Conservation (phyloP, 1,284 basidiomycete genomes). For the Boletellus deceptivus region DNA sequence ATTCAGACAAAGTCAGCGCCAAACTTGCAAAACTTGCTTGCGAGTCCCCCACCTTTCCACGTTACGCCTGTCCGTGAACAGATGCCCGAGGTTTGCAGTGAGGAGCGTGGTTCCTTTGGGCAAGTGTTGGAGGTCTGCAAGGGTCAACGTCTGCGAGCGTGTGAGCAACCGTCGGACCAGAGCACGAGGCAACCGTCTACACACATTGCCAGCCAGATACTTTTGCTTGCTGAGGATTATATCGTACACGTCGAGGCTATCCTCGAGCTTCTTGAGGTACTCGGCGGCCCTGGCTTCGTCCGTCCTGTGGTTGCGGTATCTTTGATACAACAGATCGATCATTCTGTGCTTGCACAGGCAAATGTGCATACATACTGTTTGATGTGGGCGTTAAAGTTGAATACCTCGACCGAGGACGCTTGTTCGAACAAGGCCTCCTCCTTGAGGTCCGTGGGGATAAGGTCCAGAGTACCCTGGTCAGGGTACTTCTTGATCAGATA, state of each 20-base stretch:
- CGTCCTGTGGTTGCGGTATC: slow-evolving; percentile 2
- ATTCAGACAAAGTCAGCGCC: slow-evolving; percentile 5
- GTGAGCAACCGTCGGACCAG: slow-evolving; percentile 6
- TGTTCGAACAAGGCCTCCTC: slow-evolving; percentile 34
- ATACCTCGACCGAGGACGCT: slow-evolving; percentile 25
- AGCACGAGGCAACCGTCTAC: slow-evolving; percentile 8
- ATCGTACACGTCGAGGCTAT: slow-evolving; percentile 45
- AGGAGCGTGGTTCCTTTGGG: slow-evolving; percentile 37
- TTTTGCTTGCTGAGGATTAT: slow-evolving; percentile 45
- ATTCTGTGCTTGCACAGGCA: neutral
- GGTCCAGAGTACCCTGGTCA: slow-evolving; percentile 33
- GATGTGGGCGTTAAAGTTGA: slow-evolving; percentile 33
- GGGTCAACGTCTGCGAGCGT: slow-evolving; percentile 37
- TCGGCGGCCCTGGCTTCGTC: slow-evolving; percentile 31
- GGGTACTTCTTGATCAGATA: slow-evolving; percentile 48
- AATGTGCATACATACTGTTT: slow-evolving; percentile 33
- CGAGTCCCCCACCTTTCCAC: slow-evolving; percentile 23
- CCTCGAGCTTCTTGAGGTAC: slow-evolving; percentile 26
- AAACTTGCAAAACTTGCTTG: neutral
- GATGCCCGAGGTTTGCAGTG: neutral
- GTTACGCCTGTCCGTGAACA: slow-evolving; percentile 21
- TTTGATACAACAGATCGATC: slow-evolving; percentile 3
- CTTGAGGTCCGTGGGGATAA: slow-evolving; percentile 35
- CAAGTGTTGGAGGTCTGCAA: slow-evolving; percentile 55
- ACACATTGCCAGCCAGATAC: slow-evolving; percentile 49